Base-by-base conservation (phyloP, 176 grass and related monocot species). In the Oryza glaberrima region DNA sequence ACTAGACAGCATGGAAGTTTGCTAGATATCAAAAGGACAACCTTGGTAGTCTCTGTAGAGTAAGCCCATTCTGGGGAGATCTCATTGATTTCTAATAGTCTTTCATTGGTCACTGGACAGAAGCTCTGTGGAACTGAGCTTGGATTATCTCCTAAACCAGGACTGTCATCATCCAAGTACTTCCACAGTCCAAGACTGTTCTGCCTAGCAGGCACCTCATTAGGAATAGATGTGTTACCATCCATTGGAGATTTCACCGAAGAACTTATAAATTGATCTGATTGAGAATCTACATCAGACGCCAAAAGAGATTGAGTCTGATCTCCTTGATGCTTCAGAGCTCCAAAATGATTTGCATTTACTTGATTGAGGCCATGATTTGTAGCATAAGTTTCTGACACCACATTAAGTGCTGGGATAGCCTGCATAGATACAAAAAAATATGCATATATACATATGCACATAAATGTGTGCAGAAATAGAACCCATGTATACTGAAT, bases 51-150 rank as follows among this genome's bases (percentile, higher is more conserved):
- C 72, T 84, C 79, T 49, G 86, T 94, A 80, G 80, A 99, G 88
- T 87, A 99, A 87, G 88, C 90, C 93, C 96, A 99, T 76, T 86
- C 86, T 81, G 93, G 94, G 34, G 96, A 96, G 71, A 94, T 87
- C 19, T 99, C 93, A 82, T 84, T 86, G 65, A 99, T 94, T 82
- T 81, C 90, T 84, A 99, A 94, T 72, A 87, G 10, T 35, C 36
- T 87, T 77, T 86, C 52, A 0, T 72, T 67, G 73, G 47, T 81
- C 46, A 76, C 69, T 7, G 73, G 75, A 75, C 28, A 65, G 17
- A 73, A 36, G 17, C 47, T 47, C 30, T 35, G 23, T 72, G 77
- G 32, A 52, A 38, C 11, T 17, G 73, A 77, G 36, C 67, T 76
- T 65, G 52, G 44, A 67, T 90, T 79, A 82, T 88, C 83, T 67